Evolutionary conservation across 2,329 filamentous ascomycete species (phyloP), one percentile per base, ranked within the genome.

Genomic region (Aspergillus clavatus): DNA sequence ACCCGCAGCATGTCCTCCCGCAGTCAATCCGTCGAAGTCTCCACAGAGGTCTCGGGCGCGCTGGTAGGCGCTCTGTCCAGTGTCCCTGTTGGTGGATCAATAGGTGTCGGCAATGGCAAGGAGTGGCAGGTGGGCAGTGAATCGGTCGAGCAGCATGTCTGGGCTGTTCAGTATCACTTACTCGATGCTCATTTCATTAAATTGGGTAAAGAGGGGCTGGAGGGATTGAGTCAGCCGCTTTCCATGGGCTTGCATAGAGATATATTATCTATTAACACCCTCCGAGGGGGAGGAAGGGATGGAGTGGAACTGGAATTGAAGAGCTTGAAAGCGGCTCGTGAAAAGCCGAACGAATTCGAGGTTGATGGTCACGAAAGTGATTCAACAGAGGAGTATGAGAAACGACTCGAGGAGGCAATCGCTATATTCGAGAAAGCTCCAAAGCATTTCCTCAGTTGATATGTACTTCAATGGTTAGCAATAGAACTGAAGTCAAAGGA

Each of bases 101-200:
- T 59, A n/a, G 56, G 46, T 22, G 33, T 58, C 14, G 54, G 56
- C 2, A 27, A 48, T 4, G 57, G 50, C 3, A 52, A 45, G 11
- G 42, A 46, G 18, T 59, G 57, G 57, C 50, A 58, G 16, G 40
- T 59, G 50, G 33, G 51, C 2, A 54, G 57, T 54, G 52, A 57
- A 14, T 48, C 58, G 23, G 33, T 52, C 22, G 57, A 59, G 19
- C 53, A 50, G 12, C 57, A 60, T 51, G 57, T 60, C 7, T 60
- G 57, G 57, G 57, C 57, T 14, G 57, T 53, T 22, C 57, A 60
- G 45, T 60, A 48, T 38, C 56, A 56, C 4, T 35, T 60, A 14
- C 21, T 60, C 3, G 56, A 60, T 44, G 56, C 53, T 5, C 46
- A 38, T 5, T 58, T 53, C 33, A 49, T 51, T 36, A 48, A 51